phyloP scores from a whole-genome alignment of 768 basidiomycete genomes.

The Boletus rex-veris region DNA sequence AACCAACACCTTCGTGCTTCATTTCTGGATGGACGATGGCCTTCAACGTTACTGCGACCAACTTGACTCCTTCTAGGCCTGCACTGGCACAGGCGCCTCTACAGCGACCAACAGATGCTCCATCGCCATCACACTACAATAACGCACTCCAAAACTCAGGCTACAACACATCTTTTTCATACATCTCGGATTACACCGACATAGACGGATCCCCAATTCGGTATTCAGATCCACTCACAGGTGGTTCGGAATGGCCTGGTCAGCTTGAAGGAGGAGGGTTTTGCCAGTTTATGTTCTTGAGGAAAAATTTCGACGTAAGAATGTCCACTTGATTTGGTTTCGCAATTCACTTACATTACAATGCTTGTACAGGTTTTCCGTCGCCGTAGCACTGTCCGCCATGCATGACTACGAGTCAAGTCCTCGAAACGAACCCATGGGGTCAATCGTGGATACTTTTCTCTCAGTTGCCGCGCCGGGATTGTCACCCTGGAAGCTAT shows the following conservation, averaged over 20 bases:
- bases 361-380: neutral
- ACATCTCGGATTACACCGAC: slow-evolving; percentile 67
- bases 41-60: slow-evolving; percentile 49
- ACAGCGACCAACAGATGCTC: slow-evolving; percentile 42
- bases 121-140: slow-evolving; percentile 29
- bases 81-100: slow-evolving; percentile 70
- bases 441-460: neutral
- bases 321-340: neutral
- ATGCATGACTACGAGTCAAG: neutral
- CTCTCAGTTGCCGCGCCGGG: neutral
- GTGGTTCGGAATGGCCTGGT: slow-evolving; percentile 70
- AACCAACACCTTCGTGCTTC: slow-evolving; percentile 11
- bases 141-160: slow-evolving; percentile 50
- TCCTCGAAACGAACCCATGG: neutral
- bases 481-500: neutral
- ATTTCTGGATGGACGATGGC: slow-evolving; percentile 37
- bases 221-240: slow-evolving; percentile 37
- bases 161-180: slow-evolving; percentile 62
- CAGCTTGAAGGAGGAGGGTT: slow-evolving; percentile 90
- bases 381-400: neutral
- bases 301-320: slow-evolving; percentile 41
- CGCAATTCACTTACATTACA: neutral
- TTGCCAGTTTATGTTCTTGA: slow-evolving; percentile 91
- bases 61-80: slow-evolving; percentile 73
- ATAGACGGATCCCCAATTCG: slow-evolving; percentile 78